Evolutionary conservation across 2,329 filamentous ascomycete species (phyloP).

Genomic region (Aureobasidium vineae): DNA sequence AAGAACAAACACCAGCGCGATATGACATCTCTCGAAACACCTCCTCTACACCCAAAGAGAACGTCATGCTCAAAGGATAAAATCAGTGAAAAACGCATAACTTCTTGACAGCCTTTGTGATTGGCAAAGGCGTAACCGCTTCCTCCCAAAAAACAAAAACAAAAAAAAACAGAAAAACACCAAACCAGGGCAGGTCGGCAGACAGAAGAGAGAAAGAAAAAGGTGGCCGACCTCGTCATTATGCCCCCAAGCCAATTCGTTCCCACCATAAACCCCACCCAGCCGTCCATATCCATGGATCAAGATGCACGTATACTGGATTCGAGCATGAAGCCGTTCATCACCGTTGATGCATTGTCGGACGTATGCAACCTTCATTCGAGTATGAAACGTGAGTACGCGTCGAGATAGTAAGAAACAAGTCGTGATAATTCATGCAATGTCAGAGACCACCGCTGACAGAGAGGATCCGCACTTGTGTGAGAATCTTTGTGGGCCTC

Average conservation of each 20-base stretch:
- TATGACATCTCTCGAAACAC: background rate
- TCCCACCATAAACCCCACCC: conserved; percentile 10
- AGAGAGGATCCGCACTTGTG: background rate
- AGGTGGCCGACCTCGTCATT: conserved; percentile 18
- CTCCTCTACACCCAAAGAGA: background rate
- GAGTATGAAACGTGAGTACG: conserved; percentile 14
- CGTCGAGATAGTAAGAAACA: conserved; percentile 22
- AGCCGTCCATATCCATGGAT: conserved; percentile 21
- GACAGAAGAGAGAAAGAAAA: background rate
- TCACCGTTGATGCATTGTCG: conserved; percentile 5
- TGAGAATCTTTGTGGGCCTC: background rate
- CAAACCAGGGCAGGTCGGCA: conserved; percentile 22
- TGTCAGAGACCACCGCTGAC: background rate
- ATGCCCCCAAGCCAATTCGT: conserved; percentile 9
- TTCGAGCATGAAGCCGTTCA: conserved; percentile 1
- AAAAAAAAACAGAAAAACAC: background rate
- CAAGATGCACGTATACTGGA: conserved; percentile 18
- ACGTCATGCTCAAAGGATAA: background rate
- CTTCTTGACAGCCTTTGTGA: conserved; percentile 18
- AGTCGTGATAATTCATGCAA: conserved; percentile 23
- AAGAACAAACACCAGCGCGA: background rate
- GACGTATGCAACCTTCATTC: conserved; percentile 17
- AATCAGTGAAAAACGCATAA: background rate
- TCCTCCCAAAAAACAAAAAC: background rate
- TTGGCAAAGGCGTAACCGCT: conserved; percentile 4